Percentiles rank a stretch among this genome's conserved stretches.
phyloP scores from a whole-genome alignment of 176 grass and related monocot species.

The Aechmea fasciata region DNA sequence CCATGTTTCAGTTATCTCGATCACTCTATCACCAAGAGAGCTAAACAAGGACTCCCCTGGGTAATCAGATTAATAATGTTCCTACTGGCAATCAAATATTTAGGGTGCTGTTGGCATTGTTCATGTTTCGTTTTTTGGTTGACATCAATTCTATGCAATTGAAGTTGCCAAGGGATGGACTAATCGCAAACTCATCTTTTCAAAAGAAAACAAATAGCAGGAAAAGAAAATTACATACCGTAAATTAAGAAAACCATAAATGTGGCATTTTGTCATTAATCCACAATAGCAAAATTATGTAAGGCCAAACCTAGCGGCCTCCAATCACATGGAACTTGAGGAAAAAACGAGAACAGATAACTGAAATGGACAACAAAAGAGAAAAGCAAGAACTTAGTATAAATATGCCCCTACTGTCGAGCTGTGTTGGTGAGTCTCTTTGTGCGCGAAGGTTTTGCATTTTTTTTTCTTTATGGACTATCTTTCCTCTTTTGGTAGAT shows the following conservation, averaged over 20 bases:
- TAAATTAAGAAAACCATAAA: too few relatives aligned
- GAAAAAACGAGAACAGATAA: too few relatives aligned
- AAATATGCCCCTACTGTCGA: background rate
- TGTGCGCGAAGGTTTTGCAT: background rate
- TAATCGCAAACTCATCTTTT: background rate
- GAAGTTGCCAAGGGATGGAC: too few relatives aligned
- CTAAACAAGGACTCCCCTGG: slow-evolving; percentile 66
- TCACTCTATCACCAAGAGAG: slow-evolving; percentile 63
- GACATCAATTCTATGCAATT: background rate
- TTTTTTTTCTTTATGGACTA: background rate
- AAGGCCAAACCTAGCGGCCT: too few relatives aligned
- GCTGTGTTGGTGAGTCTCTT: background rate
- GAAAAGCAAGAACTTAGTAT: too few relatives aligned
- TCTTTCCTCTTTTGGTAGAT: slow-evolving; percentile 37
- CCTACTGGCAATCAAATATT: background rate
- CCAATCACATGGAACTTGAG: too few relatives aligned
- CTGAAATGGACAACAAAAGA: too few relatives aligned
- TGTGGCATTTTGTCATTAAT: too few relatives aligned
- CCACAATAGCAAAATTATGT: too few relatives aligned
- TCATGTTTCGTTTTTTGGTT: background rate
- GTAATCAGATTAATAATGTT: slow-evolving; percentile 26
- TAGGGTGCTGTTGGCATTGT: background rate
- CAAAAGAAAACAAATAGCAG: too few relatives aligned
- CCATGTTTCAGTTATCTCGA: slow-evolving; percentile 92
- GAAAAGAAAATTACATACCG: too few relatives aligned